Percentiles rank a stretch among this genome's conserved stretches.
These are phyloP conservation scores for Abrus pulchellus DNA, from an alignment of 306 rosid genomes.

Conservation along the genomic window DNA sequence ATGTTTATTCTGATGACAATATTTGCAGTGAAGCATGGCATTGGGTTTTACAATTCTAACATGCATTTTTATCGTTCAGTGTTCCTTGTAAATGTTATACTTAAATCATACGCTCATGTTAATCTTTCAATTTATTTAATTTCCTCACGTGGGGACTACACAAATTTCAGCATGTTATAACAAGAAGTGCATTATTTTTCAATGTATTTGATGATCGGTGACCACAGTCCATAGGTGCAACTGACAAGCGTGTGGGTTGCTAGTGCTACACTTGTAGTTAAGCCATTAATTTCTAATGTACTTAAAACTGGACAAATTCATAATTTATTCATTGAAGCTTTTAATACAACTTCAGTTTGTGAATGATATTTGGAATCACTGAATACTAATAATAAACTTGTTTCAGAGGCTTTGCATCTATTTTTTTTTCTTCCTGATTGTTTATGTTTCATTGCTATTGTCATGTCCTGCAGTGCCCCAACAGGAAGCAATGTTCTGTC, in stretches of 20 bases:
- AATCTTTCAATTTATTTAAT: neutral
- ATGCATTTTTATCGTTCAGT: constrained; percentile 1
- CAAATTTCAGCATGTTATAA: constrained; percentile 4
- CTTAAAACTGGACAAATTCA: neutral
- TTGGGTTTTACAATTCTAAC: constrained; percentile 1
- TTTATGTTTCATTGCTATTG: constrained; percentile 35
- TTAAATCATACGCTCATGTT: neutral
- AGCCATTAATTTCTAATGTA: neutral
- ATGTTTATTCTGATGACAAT: neutral
- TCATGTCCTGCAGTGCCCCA: constrained; percentile 60
- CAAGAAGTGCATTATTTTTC: constrained; percentile 11
- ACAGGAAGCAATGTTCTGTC: constrained; percentile 56
- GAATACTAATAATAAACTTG: neutral
- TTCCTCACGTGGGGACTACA: neutral
- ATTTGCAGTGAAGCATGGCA: neutral
- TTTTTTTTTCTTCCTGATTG: constrained; percentile 31
- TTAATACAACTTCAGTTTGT: neutral
- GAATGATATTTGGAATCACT: neutral
- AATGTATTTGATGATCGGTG: neutral
- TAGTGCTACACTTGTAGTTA: neutral
- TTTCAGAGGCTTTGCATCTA: constrained; percentile 21
- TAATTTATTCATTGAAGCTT: neutral
- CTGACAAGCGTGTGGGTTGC: constrained; percentile 25
- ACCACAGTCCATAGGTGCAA: neutral
- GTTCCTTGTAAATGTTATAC: neutral